Evolutionary conservation across 441 rosid genomes (phyloP).

Genomic region (Caryocar brasiliense): DNA sequence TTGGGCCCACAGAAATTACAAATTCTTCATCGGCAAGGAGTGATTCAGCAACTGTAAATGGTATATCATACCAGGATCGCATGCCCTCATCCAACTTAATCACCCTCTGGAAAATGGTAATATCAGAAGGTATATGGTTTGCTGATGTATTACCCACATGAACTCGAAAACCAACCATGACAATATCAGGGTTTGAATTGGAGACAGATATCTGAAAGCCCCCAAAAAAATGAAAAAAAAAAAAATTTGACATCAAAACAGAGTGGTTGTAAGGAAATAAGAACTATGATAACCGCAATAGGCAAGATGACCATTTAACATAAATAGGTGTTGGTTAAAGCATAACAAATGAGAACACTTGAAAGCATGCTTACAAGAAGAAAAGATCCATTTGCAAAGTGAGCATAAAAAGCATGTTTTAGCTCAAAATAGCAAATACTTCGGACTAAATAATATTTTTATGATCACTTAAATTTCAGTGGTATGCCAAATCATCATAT

Average conservation of each 20-base stretch:
- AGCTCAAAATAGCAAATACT: no score
- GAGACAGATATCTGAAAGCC: constrained; percentile 84
- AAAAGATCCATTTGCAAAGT: no score
- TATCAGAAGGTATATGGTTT: constrained; percentile 90
- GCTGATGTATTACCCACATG: constrained; percentile 94
- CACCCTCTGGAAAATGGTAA: constrained; percentile 85
- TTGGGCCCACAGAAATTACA: constrained; percentile 74
- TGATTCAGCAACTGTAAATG: constrained; percentile 96
- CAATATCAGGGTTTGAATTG: constrained; percentile 93
- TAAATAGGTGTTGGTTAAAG: no score
- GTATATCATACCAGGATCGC: constrained; percentile 98
- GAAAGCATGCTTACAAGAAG: no score
- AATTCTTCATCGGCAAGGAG: constrained; percentile 99
- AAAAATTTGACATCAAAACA: constrained; percentile 2
- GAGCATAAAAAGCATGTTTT: no score
- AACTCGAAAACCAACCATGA: constrained; percentile 97
- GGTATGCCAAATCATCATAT: no score
- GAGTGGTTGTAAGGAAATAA: not conserved
- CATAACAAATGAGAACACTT: not conserved
- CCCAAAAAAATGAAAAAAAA: constrained; percentile 11
- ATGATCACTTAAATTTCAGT: no score
- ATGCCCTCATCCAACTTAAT: constrained; percentile 96
- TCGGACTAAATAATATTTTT: no score
- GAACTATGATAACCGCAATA: no score
- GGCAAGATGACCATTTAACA: no score